Evolutionary conservation across 768 basidiomycete genomes (phyloP), one percentile per base, ranked within the genome.

Genomic region (Leccinum obscurum): DNA sequence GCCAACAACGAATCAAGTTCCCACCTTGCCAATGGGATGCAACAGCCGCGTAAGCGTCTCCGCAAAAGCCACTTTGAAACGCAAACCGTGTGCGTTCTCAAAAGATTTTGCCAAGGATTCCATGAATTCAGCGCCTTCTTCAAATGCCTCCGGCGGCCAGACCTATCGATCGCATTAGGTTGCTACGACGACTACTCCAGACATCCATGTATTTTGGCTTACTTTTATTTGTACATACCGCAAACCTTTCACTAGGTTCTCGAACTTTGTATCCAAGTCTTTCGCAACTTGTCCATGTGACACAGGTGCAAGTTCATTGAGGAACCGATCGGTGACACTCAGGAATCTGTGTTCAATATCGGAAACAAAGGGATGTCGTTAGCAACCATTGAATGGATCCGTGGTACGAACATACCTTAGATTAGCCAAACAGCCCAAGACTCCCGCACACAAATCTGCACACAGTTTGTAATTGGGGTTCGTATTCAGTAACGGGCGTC

Each of bases 81-180:
- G 83, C 46, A 86, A 77, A 8, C 95, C 95, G 66, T 95, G 94
- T 0, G 92, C 86, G 64, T 92, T 85, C 49, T 84, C 86, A 66
- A 92, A 97, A 0, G 89, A 87, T 67, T 88, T 90, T 3, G 94
- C 89, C 17, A 97, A 75, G 7, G 86, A 84, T 61, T 92, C 88
- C 75, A 97, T 75, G 65, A 96, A 97, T 66, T 98, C 95, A 3
- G 94, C 89, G 3, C 90, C 92, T 72, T 95, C 90, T 70, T 97
- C 95, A 59, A 97, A 95, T 5, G 90, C 87, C 70, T 94, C 91
- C 14, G 92, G 90, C 2, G 95, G 95, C 86, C 93, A 97, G 49
- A 96, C 94, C 91, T 93, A 64, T 28, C 17, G 13, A 57, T 26
- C 13, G 24, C 4, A 48, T 66, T 26, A 61, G 58, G 56, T 30